Conservation (phyloP, 805 yeast genomes). For the Ogataea ramenticola region DNA sequence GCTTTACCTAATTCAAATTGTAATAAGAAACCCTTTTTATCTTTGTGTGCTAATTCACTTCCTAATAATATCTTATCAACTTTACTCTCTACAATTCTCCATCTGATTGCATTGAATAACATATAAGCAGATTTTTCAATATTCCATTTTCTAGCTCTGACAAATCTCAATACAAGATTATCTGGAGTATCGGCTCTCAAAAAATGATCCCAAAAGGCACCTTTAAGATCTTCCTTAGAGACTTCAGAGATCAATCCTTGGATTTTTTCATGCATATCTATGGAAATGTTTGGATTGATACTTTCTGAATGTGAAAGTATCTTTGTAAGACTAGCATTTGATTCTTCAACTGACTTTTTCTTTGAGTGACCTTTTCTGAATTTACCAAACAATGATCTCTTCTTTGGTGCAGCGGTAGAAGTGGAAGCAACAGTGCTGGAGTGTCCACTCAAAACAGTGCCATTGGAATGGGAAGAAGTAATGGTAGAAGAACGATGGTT, state of each 20-base stretch:
- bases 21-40: conserved; percentile 36
- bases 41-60: conserved; percentile 62
- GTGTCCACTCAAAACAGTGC: conserved; percentile 1
- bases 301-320: conserved; percentile 16
- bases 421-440: too few relatives aligned
- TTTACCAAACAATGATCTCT: conserved; percentile 24
- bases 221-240: conserved; percentile 43
- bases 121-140: conserved; percentile 59
- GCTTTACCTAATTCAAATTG: conserved; percentile 68
- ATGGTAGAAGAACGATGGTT: conserved; percentile 14
- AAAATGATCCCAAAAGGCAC: conserved; percentile 46
- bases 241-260: conserved; percentile 44
- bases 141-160: conserved; percentile 85
- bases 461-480: conserved; percentile 21
- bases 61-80: conserved; percentile 56
- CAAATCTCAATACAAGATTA: conserved; percentile 63
- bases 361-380: conserved; percentile 19
- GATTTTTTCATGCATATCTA: conserved; percentile 29
- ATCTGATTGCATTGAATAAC: conserved; percentile 65
- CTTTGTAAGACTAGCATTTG: conserved; percentile 5
- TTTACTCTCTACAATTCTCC: conserved; percentile 61
- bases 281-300: conserved; percentile 21
- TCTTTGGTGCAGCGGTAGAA: conserved; percentile 11
- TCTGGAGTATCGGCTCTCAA: conserved; percentile 78
- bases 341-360: conserved; percentile 17